Conservation (phyloP, 2,329 filamentous ascomycete species). For the Exophiala lecanii-corni region DNA sequence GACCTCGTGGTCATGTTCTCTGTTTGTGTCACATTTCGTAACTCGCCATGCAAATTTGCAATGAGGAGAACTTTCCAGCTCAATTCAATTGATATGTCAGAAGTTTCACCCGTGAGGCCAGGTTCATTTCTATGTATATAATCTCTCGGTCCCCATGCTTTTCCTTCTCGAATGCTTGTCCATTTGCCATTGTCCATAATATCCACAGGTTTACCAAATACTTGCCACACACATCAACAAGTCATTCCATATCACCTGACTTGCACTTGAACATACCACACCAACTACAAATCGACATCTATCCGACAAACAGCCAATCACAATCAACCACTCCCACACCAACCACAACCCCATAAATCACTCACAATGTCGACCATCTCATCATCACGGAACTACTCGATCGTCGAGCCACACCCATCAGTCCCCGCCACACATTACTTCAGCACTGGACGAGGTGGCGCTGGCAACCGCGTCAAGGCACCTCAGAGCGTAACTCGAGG, state of each 20-base stretch:
- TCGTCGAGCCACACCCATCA: slow-evolving; percentile 60
- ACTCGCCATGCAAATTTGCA: slow-evolving; percentile 1
- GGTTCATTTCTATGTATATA: not conserved
- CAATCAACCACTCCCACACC: slow-evolving; percentile 1
- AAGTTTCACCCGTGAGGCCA: not conserved
- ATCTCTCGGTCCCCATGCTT: not conserved
- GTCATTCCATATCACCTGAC: not conserved
- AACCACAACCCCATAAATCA: slow-evolving; percentile 9
- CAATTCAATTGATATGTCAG: too few relatives aligned
- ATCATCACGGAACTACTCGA: slow-evolving; percentile 43
- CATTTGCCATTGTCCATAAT: not conserved
- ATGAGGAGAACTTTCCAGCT: not conserved
- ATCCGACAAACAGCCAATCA: slow-evolving; percentile 20
- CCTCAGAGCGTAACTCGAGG: slow-evolving; percentile 48
- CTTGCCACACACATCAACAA: not conserved
- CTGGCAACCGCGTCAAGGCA: slow-evolving; percentile 57
- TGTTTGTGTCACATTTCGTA: slow-evolving; percentile 3
- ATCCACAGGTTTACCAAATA: not conserved
- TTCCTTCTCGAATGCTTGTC: not conserved
- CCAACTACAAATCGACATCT: not conserved
- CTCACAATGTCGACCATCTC: slow-evolving; percentile 29
- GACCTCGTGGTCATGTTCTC: not conserved
- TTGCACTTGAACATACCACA: not conserved
- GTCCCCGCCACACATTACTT: slow-evolving; percentile 44
- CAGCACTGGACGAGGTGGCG: slow-evolving; percentile 57